Conservation (phyloP, 257 asterid species). For the Solanum arcanum region DNA sequence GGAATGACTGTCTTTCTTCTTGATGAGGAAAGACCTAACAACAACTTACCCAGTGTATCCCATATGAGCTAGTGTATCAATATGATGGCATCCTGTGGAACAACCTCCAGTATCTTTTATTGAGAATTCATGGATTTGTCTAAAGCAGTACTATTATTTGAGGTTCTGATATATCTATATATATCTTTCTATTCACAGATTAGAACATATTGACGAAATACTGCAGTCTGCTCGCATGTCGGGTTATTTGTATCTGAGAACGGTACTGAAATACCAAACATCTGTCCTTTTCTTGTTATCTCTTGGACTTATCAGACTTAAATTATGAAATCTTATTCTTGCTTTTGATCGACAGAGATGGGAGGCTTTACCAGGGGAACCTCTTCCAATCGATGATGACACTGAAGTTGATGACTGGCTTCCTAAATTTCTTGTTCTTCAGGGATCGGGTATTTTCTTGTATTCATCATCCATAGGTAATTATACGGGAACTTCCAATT, state of each 20-base stretch:
- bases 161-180: background rate
- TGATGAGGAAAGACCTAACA: background rate
- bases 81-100: background rate
- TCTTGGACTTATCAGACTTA: background rate
- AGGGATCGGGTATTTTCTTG: constrained; percentile 58
- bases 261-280: constrained; percentile 20
- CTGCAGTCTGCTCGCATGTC: constrained; percentile 75
- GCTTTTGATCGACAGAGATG: constrained; percentile 44
- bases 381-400: constrained; percentile 63
- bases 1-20: background rate
- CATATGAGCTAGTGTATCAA: background rate
- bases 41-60: background rate
- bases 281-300: background rate
- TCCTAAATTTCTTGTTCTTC: constrained; percentile 89
- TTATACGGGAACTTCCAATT: background rate
- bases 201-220: constrained; percentile 86
- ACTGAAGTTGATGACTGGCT: constrained; percentile 91
- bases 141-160: background rate
- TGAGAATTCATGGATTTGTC: background rate
- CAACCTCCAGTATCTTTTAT: background rate
- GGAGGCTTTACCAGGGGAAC: constrained; percentile 94
- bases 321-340: background rate
- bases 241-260: constrained; percentile 70
- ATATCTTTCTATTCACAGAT: constrained; percentile 26
- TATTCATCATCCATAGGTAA: constrained; percentile 67